These are phyloP conservation scores for Senna siamea DNA, from an alignment of 306 rosid species.

Conservation along the genomic window DNA sequence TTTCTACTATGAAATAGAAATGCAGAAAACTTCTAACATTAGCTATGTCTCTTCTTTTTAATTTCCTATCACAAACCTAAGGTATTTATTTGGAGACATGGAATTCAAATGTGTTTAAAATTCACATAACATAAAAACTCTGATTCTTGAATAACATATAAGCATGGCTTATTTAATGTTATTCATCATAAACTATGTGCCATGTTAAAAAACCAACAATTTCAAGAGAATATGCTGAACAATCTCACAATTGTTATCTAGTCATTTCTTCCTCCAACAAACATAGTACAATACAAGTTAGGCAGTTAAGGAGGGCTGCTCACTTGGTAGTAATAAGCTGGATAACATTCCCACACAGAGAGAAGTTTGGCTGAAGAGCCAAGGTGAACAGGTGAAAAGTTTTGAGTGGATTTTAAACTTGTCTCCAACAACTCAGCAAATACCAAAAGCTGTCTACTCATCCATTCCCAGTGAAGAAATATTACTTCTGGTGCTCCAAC, in stretches of 20 bases:
- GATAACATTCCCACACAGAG: constrained; percentile 82
- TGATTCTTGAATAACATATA: background rate
- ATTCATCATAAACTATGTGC: background rate
- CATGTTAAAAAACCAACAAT: constrained; percentile 6
- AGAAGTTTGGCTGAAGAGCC: constrained; percentile 64
- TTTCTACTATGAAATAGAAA: no score
- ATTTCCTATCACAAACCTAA: no score
- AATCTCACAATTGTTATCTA: background rate
- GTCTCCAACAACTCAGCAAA: constrained; percentile 91
- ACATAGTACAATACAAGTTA: constrained; percentile 24
- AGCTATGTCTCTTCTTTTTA: no score
- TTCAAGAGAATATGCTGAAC: background rate
- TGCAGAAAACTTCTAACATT: no score
- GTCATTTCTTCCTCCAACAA: constrained; percentile 27
- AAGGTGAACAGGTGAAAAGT: constrained; percentile 50
- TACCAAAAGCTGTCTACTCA: constrained; percentile 92
- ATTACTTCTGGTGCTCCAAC: constrained; percentile 76
- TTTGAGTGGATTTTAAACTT: constrained; percentile 59
- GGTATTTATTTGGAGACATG: no score
- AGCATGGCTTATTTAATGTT: no score
- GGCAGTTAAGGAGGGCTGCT: constrained; percentile 38
- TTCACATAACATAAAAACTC: no score
- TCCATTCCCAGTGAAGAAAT: constrained; percentile 97
- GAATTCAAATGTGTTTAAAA: no score
- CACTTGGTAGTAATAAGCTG: constrained; percentile 89